Evolutionary conservation across 768 basidiomycete genomes (phyloP), one percentile per base, ranked within the genome.

Genomic region (Boletellus emodensis): DNA sequence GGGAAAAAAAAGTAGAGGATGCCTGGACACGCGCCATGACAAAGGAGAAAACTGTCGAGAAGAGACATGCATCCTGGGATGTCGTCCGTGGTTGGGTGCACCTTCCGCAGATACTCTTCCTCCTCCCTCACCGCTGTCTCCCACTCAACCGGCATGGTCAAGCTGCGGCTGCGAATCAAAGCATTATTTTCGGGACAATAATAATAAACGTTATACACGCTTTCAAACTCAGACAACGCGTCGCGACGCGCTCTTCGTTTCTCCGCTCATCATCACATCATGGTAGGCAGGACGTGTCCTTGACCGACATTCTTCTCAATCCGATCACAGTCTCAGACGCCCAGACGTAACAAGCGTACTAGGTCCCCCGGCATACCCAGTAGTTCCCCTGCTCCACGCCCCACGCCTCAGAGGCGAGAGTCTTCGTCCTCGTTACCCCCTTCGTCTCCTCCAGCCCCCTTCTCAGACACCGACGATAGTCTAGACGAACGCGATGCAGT

Each of bases 401-500:
- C 72, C 46, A 70, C 75, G 20, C 71, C 76, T 34, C 69, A 72
- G 46, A 75, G 81, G 67, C 78, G 76, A 66, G 72, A 76, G 61
- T 82, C 84, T 18, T 75, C 79, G 38, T 88, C 88, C 14, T 91
- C 90, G 17, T 75, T 94, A 8, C 91, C 90, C 0, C 91, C 90
- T 11, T 90, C 89, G 1, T 92, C 90, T 5, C 89, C 91, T 4
- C 89, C 85, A 4, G 77, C 82, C 2, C 83, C 84, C 6, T 92
- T 96, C 63, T 86, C 85, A 5, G 94, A 96, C 58, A 87, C 90
- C 22, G 89, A 94, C 48, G 91, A 92, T 20, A 84, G 81, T 49
- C 48, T 87, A 34, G 84, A 85, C 36, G 87, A 89, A 52, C 79
- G 81, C 10, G 84, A 87, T 56, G 81, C 76, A 1, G 75, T 87